Base-by-base conservation (phyloP, 495 filamentous ascomycete species). In the Neurospora hispaniola region DNA sequence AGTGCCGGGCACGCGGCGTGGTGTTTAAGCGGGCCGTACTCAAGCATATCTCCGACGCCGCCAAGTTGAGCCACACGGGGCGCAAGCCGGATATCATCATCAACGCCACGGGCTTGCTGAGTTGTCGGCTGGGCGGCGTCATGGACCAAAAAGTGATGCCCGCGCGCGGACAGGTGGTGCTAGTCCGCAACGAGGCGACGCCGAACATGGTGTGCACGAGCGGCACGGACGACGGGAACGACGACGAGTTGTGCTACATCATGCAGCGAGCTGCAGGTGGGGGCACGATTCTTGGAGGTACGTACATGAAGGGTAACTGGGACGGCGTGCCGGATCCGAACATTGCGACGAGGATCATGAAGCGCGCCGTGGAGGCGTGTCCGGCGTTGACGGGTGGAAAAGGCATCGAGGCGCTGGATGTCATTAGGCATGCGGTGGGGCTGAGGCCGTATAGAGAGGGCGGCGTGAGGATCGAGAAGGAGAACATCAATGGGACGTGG, bases 401-500 rank as follows among this genome's bases (percentile, higher is more conserved):
- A 81, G 94, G 94, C 0, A 82, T 89, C 41, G 92, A 97, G 79
- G 92, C 86, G 3, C 80, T 99, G 75, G 89, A 90, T 82, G 87
- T 99, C n/a, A 88, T 99, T 68, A 84, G 96, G 20, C 95, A 98
- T 78, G 92, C 89, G 1, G 96, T 98, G 35, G 96, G 96, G 12
- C 80, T 98, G 78, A 85, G 96, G 74, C 96, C 96, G 35, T 80
- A 90, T 71, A 86, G 96, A 69, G 83, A 89, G 27, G 90, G 87
- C 9, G 95, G 96, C 0, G 90, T 91, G 16, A 87, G 96, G 48
- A 85, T 98, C 66, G 96, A 97, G 82, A 92, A 88, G 79, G 94
- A 98, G 80, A 85, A 84, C 74, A 87, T 94, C 38, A 90, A 86
- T n/a, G 85, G 77, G 39, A 85, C 88, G 0, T 89, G 87, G 82